Evolutionary conservation across 1,284 basidiomycete species (phyloP).

Genomic region (Ustilago loliicola): DNA sequence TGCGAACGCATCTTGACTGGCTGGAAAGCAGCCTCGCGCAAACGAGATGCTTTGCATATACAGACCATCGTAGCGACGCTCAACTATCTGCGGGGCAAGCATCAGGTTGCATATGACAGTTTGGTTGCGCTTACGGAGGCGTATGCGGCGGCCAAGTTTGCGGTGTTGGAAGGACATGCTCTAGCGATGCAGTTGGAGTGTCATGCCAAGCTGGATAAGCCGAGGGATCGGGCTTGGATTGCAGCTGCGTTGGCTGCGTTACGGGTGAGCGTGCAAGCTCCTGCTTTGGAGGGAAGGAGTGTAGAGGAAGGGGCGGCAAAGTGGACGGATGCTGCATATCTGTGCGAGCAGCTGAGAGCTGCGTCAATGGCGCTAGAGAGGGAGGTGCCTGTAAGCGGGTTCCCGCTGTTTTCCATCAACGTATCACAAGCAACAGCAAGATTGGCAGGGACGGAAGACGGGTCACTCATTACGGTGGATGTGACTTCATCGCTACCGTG

Average conservation of each 20-base stretch:
- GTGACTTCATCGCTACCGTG: conserved; percentile 43
- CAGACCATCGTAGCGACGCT: conserved; percentile 87
- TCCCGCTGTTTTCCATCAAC: conserved; percentile 44
- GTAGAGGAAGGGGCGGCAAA: conserved; percentile 14
- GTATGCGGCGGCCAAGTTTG: conserved; percentile 79
- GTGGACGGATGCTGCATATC: conserved; percentile 34
- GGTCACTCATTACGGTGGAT: conserved; percentile 42
- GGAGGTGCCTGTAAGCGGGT: conserved; percentile 56
- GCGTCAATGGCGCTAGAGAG: conserved; percentile 38
- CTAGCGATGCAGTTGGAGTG: conserved; percentile 79
- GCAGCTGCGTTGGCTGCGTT: conserved; percentile 72
- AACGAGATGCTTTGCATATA: conserved; percentile 85
- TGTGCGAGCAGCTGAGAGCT: conserved; percentile 46
- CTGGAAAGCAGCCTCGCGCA: conserved; percentile 81
- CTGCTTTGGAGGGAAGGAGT: not conserved
- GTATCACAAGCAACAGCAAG: conserved; percentile 15
- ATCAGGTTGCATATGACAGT: conserved; percentile 31
- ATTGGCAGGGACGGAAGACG: conserved; percentile 53
- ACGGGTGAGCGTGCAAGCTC: conserved; percentile 12
- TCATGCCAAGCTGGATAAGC: conserved; percentile 75
- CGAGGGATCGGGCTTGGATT: conserved; percentile 80
- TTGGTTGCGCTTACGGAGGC: conserved; percentile 31
- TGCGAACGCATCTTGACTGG: conserved; percentile 86
- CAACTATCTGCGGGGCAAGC: conserved; percentile 73
- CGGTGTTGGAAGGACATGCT: conserved; percentile 81